Base-by-base conservation (phyloP, 1,139 yeast genomes). In the Tardiomyces blankii region DNA sequence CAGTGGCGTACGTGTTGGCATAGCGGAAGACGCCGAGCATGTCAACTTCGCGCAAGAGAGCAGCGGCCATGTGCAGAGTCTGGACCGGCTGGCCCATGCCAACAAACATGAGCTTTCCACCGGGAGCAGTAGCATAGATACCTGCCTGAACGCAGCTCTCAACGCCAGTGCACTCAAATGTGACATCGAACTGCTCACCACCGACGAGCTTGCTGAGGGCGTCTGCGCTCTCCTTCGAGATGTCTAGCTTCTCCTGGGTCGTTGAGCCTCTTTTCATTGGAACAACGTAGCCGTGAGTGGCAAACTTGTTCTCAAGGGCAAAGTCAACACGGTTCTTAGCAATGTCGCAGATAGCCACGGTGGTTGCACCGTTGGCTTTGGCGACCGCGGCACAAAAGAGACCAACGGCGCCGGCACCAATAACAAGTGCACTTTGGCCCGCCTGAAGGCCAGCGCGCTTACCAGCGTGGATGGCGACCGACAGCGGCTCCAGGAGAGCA, bases 361-460 rank as follows among this genome's bases (percentile, higher is more conserved):
- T 68, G 33, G 79, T 67, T 11, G 93, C 93, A 39, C 95, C 94
- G 55, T 78, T 79, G 13, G 83, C 79, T 50, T 71, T 75, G 27
- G 88, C 89, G 19, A 79, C 84, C 38, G 82, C 80, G 41, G 89
- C 89, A 46, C 80, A 73, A 49, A 85, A 68, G 44, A 85, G 66
- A 23, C 95, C 95, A 46, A 85, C 88, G 6, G 95, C 94, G 13
- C 95, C 95, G 38, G 93, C 94, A 42, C 95, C 95, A 52, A 82
- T 79, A 2, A 85, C 82, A 43, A 78, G 79, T 32, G 81, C 86
- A 19, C 71, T 65, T 47, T 82, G 84, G 48, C 88, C 89, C 54
- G 81, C 78, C 40, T 65, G 68, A 48, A 82, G 67, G 40, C 69
- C 66, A 7, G 80, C 86, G 44, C 78, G 69, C 59, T 77, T 79